Percentiles rank a stretch among this genome's conserved stretches.
Evolutionary conservation across 2,329 filamentous ascomycete genomes (phyloP).

Genomic region (Cephalotrichum gorgonifer): DNA sequence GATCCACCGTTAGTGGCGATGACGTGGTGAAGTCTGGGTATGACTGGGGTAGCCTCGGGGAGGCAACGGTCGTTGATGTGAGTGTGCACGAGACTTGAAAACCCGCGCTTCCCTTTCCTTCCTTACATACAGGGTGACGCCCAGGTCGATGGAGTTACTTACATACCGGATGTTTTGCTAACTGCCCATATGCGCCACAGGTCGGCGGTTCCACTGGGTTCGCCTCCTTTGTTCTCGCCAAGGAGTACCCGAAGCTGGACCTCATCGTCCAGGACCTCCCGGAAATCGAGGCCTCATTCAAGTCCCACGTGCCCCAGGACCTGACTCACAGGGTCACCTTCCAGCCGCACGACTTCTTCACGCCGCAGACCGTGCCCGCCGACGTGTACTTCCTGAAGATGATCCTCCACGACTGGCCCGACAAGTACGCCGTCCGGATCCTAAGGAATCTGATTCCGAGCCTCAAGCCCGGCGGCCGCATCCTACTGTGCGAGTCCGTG

Average conservation of each 20-base stretch:
- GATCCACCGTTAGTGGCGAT: neutral
- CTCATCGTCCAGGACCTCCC: constrained; percentile 35
- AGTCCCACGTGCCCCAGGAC: constrained; percentile 21
- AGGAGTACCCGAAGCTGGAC: constrained; percentile 19
- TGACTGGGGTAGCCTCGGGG: constrained; percentile 8
- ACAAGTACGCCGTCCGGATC: constrained; percentile 28
- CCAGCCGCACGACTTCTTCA: constrained; percentile 26
- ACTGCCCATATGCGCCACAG: constrained; percentile 13
- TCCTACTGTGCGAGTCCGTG: constrained; percentile 27
- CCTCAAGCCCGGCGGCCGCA: constrained; percentile 29
- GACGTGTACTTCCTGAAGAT: constrained; percentile 42
- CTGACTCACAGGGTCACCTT: constrained; percentile 23
- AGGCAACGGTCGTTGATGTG: constrained; percentile 9
- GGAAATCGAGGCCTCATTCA: constrained; percentile 22
- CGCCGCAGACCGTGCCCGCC: constrained; percentile 25
- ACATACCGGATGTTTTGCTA: too few species aligned
- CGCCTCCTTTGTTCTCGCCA: constrained; percentile 19
- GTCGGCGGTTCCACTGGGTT: constrained; percentile 32
- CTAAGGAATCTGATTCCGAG: constrained; percentile 29
- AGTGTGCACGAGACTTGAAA: neutral
- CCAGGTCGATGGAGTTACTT: too few species aligned
- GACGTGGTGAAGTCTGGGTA: constrained; percentile 8
- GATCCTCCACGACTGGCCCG: constrained; percentile 47
- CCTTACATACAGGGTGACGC: too few species aligned
- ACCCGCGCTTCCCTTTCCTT: neutral